A percentile compares a stretch with the other conserved stretches of the same genome.
Evolutionary conservation across 495 filamentous ascomycete genomes (phyloP).

Genomic region (Aspergillus ostianus): DNA sequence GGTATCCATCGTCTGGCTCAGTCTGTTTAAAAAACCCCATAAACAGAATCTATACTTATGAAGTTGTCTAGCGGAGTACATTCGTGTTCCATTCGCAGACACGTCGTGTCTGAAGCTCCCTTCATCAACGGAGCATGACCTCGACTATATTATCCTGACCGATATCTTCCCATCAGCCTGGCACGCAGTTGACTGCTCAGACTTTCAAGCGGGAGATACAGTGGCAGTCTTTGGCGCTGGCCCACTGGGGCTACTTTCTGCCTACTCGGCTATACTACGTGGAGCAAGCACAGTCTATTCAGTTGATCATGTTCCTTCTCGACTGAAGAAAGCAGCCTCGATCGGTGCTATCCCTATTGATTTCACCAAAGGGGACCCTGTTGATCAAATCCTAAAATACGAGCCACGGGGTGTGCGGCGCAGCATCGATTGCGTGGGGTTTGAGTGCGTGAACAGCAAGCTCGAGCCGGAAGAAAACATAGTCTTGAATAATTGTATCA

Average conservation of each 20-base stretch:
- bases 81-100: slow-evolving; percentile 11
- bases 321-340: slow-evolving; percentile 10
- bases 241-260: slow-evolving; percentile 48
- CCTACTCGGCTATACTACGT: slow-evolving; percentile 49
- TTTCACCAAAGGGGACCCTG: slow-evolving; percentile 12
- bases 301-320: slow-evolving; percentile 14
- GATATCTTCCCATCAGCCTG: slow-evolving; percentile 13
- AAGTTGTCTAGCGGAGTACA: slow-evolving; percentile 14
- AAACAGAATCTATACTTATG: neutral
- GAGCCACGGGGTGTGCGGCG: slow-evolving; percentile 17
- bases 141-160: slow-evolving; percentile 10
- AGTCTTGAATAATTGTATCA: slow-evolving; percentile 37
- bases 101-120: slow-evolving; percentile 6
- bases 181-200: slow-evolving; percentile 5
- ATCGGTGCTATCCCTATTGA: slow-evolving; percentile 19
- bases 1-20: neutral
- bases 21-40: neutral
- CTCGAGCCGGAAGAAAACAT: slow-evolving; percentile 35
- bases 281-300: slow-evolving; percentile 31
- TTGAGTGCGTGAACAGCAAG: slow-evolving; percentile 17
- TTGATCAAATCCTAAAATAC: slow-evolving; percentile 11
- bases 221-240: slow-evolving; percentile 16
- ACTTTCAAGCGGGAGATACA: slow-evolving; percentile 10
- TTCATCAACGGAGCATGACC: neutral
- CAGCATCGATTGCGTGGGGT: slow-evolving; percentile 17